Conservation (phyloP, 306 rosid species). For the Begonia masoniana region DNA sequence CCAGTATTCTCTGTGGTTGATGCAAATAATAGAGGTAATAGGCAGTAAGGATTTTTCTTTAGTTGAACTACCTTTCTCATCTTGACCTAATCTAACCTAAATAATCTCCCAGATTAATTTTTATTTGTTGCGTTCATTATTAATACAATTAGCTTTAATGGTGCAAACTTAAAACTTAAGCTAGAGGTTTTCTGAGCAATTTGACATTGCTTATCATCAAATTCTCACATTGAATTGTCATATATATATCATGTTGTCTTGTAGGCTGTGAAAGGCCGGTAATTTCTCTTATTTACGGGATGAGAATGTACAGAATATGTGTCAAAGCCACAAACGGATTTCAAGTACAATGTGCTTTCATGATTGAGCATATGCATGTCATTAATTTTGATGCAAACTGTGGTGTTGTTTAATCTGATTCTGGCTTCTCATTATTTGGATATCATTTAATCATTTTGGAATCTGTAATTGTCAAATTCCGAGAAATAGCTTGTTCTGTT, state of each 20-base stretch:
- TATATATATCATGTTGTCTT: constrained; percentile 13
- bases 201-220: not conserved
- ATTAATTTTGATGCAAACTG: not conserved
- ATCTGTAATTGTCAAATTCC: no score
- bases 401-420: no score
- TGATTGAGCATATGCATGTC: not conserved
- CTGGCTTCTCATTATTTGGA: not conserved
- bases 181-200: not conserved
- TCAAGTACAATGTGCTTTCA: constrained; percentile 25
- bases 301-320: constrained; percentile 28
- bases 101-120: not conserved
- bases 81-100: not conserved
- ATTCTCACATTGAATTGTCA: not conserved
- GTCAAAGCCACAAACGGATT: constrained; percentile 29
- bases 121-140: not conserved
- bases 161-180: not conserved
- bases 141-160: not conserved
- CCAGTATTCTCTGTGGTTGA: constrained; percentile 17
- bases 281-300: constrained; percentile 21
- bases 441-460: no score
- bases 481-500: no score
- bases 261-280: constrained; percentile 24
- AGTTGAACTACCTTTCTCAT: not conserved
- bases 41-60: not conserved
- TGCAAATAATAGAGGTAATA: constrained; percentile 24